phyloP scores from a whole-genome alignment of 2,329 filamentous ascomycete genomes.

The Camillea tinctor region DNA sequence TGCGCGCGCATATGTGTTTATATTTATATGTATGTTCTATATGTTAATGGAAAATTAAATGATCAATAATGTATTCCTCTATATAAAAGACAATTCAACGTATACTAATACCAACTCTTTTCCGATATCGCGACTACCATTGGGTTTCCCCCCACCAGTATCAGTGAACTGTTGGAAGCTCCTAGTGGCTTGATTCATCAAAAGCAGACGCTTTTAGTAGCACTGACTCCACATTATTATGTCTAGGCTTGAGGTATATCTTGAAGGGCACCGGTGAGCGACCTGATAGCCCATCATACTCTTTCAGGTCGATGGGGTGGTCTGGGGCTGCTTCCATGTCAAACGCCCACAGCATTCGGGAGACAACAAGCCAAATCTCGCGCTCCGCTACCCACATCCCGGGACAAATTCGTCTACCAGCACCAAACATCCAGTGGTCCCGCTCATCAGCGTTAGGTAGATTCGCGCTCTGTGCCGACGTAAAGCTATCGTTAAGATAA shows the following conservation, averaged over 20 bases:
- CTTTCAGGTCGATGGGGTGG: constrained; percentile 10
- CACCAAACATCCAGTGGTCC: constrained; percentile 46
- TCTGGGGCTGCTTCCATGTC: constrained; percentile 18
- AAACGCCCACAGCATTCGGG: constrained; percentile 38
- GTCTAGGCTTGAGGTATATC: constrained; percentile 8
- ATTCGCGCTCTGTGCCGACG: constrained; percentile 10
- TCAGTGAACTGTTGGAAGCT: too few species aligned
- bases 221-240: constrained; percentile 3
- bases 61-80: too few species aligned
- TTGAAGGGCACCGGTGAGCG: constrained; percentile 10
- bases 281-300: constrained; percentile 15
- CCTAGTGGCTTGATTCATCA: too few species aligned
- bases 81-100: too few species aligned
- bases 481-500: constrained; percentile 20
- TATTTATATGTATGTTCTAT: too few species aligned
- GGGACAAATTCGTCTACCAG: constrained; percentile 48
- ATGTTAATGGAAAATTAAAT: too few species aligned
- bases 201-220: too few species aligned
- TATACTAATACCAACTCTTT: too few species aligned
- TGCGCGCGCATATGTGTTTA: too few species aligned
- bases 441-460: constrained; percentile 9
- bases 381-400: constrained; percentile 47
- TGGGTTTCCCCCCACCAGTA: too few species aligned
- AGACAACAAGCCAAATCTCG: constrained; percentile 39
- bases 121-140: too few species aligned